Conservation (phyloP, 371 early-diverging fungal species). For the Mortierella sp. region DNA sequence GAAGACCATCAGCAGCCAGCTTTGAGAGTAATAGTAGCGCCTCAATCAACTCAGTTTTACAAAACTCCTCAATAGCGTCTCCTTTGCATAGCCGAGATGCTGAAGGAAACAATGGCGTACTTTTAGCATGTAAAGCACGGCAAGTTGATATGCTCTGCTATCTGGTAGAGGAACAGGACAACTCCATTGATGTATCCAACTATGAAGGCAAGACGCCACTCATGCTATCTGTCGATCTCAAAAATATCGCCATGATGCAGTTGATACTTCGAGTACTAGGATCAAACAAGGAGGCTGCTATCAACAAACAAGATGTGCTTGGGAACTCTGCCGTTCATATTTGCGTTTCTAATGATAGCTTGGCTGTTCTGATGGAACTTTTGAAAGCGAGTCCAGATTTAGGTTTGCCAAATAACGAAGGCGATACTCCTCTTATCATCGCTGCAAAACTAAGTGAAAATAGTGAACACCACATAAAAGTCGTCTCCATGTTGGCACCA, state of each 20-base stretch:
- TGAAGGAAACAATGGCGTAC: conserved; percentile 61
- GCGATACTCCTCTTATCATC: conserved; percentile 40
- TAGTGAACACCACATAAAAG: neutral
- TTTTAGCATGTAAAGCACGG: conserved; percentile 60
- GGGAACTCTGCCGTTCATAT: conserved; percentile 61
- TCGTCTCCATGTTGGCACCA: conserved; percentile 15
- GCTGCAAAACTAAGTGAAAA: conserved; percentile 26
- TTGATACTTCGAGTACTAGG: conserved; percentile 37
- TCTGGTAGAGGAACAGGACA: conserved; percentile 32
- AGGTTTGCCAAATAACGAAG: conserved; percentile 43
- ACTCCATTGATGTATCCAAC: conserved; percentile 45
- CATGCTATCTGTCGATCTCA: conserved; percentile 57
- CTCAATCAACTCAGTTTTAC: conserved; percentile 8
- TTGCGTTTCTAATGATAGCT: conserved; percentile 9
- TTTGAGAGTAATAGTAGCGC: conserved; percentile 20
- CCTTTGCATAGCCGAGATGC: conserved; percentile 55
- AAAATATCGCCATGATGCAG: conserved; percentile 47
- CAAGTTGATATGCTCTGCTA: conserved; percentile 54
- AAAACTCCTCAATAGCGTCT: conserved; percentile 14
- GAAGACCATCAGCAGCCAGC: conserved; percentile 29
- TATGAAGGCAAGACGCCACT: conserved; percentile 60
- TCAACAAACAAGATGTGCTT: conserved; percentile 52
- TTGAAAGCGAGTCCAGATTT: conserved; percentile 25
- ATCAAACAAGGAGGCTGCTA: conserved; percentile 8
- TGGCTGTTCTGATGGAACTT: conserved; percentile 14